Base-by-base conservation (phyloP, 2,329 filamentous ascomycete species). In the Cladosporium phlei region DNA sequence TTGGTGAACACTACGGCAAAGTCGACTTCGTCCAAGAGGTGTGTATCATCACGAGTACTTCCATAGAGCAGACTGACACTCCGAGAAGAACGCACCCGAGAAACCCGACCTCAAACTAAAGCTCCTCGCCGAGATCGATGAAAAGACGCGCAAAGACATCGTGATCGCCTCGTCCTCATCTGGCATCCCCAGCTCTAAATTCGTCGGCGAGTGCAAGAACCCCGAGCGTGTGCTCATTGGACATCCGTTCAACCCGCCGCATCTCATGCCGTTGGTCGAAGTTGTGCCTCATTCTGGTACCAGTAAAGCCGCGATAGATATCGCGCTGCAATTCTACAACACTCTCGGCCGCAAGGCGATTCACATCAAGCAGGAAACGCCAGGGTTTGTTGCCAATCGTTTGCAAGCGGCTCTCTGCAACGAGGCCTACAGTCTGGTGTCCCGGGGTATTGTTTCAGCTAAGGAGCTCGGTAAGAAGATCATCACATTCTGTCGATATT, bases 241-340 rank as follows among this genome's bases (percentile, higher is more conserved):
- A 3, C 72, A 74, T 52, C 71, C 72, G 0, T 74, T 73, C 60
- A 74, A 75, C 51, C 72, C 72, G 7, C 71, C 71, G 5, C 71
- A 74, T 50, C 58, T 75, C 14, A 69, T 74, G 16, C 71, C 70
- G 1, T 60, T 74, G 11, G 69, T 74, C 16, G 71, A 75, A 54
- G 66, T 74, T 0, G 70, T 73, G 2, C 66, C 65, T 7, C 64
- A 67, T 2, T 38, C 51, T 1, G 52, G 55, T 30, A 71, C 69
- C 0, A 47, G 56, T 4, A 12, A 47, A 1, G 45, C 44, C 1
- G 52, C 56, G 5, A 54, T 66, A 14, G 34, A 52, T 3, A 47
- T 48, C 7, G 60, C 68, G 1, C 62, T 69, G 52, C 53, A 35
- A 0, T 73, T 73, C 49, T 74, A 72, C 56, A 54, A 53, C 7